A percentile compares a stretch with the other conserved stretches of the same genome.
Conservation (phyloP, 208 protist genomes). For the Blastocrithidia nonstop region DNA sequence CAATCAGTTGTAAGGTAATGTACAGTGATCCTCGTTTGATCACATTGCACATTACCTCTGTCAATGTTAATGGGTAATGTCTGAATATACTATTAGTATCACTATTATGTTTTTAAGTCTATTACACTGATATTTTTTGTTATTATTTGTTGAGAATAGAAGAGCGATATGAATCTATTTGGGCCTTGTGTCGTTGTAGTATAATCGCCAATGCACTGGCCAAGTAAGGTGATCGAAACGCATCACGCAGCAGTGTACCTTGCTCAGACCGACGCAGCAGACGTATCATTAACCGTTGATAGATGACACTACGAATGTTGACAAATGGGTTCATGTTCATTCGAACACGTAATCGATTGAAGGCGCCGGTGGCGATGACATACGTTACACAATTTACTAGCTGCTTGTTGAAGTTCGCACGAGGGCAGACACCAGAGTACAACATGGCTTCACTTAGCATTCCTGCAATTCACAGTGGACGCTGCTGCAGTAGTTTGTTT, state of each 20-base stretch:
- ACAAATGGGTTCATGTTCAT: constrained; percentile 64
- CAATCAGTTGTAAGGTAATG: constrained; percentile 20
- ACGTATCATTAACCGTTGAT: constrained; percentile 35
- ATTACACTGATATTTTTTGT: neutral
- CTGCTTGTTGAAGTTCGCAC: constrained; percentile 42
- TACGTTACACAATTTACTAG: constrained; percentile 55
- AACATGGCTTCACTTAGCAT: constrained; percentile 41
- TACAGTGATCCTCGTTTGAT: constrained; percentile 11
- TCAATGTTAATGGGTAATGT: constrained; percentile 10
- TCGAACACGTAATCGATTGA: constrained; percentile 62
- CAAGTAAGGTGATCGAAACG: constrained; percentile 38
- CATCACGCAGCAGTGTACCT: constrained; percentile 45
- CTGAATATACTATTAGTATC: neutral
- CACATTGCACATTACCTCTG: constrained; percentile 18
- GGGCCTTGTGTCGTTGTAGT: constrained; percentile 6
- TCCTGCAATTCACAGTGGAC: constrained; percentile 39
- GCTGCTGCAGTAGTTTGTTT: constrained; percentile 25
- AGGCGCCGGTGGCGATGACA: constrained; percentile 46
- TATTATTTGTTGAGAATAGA: constrained; percentile 4
- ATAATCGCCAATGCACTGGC: constrained; percentile 19
- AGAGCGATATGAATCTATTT: constrained; percentile 7
- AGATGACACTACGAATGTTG: constrained; percentile 11
- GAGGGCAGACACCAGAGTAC: constrained; percentile 42
- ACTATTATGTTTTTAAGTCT: too few species aligned
- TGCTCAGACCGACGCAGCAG: constrained; percentile 36